Base-by-base conservation (phyloP, 345 rosid genomes). In the Citrus medica region DNA sequence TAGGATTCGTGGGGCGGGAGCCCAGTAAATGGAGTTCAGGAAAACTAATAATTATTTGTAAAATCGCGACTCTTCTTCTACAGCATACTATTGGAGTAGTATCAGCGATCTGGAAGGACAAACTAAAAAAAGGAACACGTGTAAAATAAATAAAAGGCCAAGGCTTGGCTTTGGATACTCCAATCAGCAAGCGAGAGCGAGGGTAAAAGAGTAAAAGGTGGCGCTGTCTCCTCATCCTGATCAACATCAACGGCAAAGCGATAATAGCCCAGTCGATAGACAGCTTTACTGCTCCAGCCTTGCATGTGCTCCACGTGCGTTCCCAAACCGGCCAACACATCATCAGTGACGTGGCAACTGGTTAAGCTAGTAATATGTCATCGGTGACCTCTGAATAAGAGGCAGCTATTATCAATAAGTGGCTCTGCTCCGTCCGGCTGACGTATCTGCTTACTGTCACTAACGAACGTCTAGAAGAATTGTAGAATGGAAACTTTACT, bases 261-360 rank as follows among this genome's bases (percentile, higher is more conserved):
- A 16, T 0, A 6, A 7, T 2, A 6, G 24, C 4, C 38, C 21
- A 21, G 1, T 5, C 0, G 5, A 46, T 2, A 5, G 22, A 6
- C 22, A 1, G 58, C 58, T 17, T 53, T 3, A 13, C 51, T 13
- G n/a, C 30, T 37, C 1, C 7, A 4, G n/a, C 24, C 25, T 8
- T 17, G 58, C 68, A 61, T 74, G 68, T 4, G 56, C 25, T 40
- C 56, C 68, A 30, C 38, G 22, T 42, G 77, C 7, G 1, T 3
- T 5, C 1, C 10, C 14, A 1, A 2, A 0, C 0, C 1, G 2
- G 13, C 12, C 27, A 55, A 25, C 78, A 51, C 19, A 19, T 73
- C 19, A 25, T 12, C 38, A 21, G 38, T 38, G 71, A 27, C 28
- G 75, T 76, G 74, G 71, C 42, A 33, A 48, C 30, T 33, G 69